These are phyloP conservation scores for Cylindrotheca closterium DNA, from an alignment of 108 stramenopile species.

Conservation along the genomic window DNA sequence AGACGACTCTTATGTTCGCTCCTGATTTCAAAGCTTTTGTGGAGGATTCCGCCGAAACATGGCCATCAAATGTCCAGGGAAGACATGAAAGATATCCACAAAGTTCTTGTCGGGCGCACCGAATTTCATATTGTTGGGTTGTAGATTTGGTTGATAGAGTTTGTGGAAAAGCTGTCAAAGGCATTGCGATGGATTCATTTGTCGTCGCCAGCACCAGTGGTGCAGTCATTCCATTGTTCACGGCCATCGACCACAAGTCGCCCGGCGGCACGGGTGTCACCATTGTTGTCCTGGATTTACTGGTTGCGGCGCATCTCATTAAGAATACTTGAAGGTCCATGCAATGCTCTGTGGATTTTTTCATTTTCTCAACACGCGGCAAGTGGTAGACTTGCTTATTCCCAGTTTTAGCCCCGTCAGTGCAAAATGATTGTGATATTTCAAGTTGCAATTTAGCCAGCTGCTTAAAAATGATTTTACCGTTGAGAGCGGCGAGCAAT, in stretches of 20 bases:
- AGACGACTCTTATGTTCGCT: not conserved
- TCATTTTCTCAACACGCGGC: too few species aligned
- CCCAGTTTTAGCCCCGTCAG: too few species aligned
- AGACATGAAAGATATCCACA: not conserved
- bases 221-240: not conserved
- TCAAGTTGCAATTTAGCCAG: not conserved
- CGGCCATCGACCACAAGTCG: not conserved
- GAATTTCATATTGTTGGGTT: not conserved
- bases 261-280: not conserved
- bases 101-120: not conserved
- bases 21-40: not conserved
- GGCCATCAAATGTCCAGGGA: not conserved
- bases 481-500: not conserved
- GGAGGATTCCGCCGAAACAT: not conserved
- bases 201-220: not conserved
- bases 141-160: not conserved
- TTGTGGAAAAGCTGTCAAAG: not conserved
- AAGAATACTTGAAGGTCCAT: not conserved
- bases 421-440: too few species aligned
- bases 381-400: too few species aligned
- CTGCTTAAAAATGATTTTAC: not conserved
- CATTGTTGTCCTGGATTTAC: not conserved
- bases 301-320: not conserved
- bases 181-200: not conserved
- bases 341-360: too few species aligned